A percentile compares a stretch with the other conserved stretches of the same genome.
Evolutionary conservation across 371 early-diverging fungal genomes (phyloP).

Genomic region (Cladochytrium tenue): DNA sequence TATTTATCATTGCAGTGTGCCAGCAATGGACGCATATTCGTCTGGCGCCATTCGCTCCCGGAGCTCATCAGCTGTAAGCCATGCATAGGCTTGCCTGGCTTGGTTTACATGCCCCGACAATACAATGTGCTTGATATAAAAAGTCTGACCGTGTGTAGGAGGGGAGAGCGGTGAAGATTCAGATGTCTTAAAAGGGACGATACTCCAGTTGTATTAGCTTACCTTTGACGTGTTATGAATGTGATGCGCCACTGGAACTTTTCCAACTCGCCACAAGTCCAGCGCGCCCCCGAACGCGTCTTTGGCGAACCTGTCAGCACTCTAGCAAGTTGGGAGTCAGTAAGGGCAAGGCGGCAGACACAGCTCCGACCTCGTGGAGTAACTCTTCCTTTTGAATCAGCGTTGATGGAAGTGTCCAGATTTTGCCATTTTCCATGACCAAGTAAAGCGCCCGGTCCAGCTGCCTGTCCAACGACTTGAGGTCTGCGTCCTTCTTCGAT

Average conservation of each 20-base stretch:
- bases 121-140: conserved; percentile 88
- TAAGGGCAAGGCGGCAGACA: not conserved
- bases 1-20: conserved; percentile 59
- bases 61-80: conserved; percentile 81
- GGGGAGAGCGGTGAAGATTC: not conserved
- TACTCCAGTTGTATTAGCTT: conserved; percentile 22
- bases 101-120: conserved; percentile 62
- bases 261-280: conserved; percentile 75
- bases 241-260: conserved; percentile 66
- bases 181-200: not conserved
- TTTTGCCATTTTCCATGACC: conserved; percentile 61
- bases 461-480: conserved; percentile 72
- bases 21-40: conserved; percentile 73
- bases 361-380: conserved; percentile 57
- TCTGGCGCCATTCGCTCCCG: conserved; percentile 61
- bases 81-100: conserved; percentile 65
- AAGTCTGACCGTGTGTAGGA: conserved; percentile 42
- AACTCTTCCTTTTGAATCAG: conserved; percentile 65
- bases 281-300: conserved; percentile 74
- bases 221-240: conserved; percentile 30
- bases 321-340: conserved; percentile 36
- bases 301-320: conserved; percentile 68
- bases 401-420: conserved; percentile 82
- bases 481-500: conserved; percentile 75
- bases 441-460: conserved; percentile 75